phyloP scores from a whole-genome alignment of 2,329 filamentous ascomycete genomes.

The Cadophora luteo-olivacea region DNA sequence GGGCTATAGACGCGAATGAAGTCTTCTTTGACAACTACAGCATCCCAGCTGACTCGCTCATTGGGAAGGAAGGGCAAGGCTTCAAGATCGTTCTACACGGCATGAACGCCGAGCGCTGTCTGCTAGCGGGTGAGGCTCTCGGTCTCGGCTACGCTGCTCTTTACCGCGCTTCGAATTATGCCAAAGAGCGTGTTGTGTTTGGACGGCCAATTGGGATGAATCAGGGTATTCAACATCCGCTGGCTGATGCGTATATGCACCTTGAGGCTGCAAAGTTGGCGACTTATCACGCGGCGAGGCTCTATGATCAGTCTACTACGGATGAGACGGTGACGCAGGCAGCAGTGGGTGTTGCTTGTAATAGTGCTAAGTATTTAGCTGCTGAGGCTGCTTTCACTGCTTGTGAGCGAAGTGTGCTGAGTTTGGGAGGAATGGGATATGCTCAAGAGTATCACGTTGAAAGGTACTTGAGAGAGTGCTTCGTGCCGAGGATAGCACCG shows the following conservation, averaged over 20 bases:
- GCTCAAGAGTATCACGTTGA: conserved; percentile 70
- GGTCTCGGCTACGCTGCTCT: conserved; percentile 79
- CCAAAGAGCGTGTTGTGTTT: conserved; percentile 70
- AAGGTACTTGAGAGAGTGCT: conserved; percentile 67
- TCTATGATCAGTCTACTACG: conserved; percentile 62
- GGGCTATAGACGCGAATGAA: conserved; percentile 84
- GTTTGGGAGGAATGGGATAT: conserved; percentile 70
- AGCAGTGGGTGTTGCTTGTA: conserved; percentile 67
- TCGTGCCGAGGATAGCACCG: conserved; percentile 69
- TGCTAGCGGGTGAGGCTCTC: conserved; percentile 79
- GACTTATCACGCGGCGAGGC: conserved; percentile 67
- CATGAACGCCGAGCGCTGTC: conserved; percentile 80
- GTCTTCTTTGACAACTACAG: conserved; percentile 85
- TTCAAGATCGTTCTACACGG: conserved; percentile 82
- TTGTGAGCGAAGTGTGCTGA: conserved; percentile 65
- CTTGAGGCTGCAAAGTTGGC: conserved; percentile 70
- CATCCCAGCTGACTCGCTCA: conserved; percentile 67
- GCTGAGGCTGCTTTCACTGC: conserved; percentile 68
- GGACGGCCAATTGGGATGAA: conserved; percentile 70
- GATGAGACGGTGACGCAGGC: conserved; percentile 60
- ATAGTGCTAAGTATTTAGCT: conserved; percentile 75
- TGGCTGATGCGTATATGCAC: conserved; percentile 69
- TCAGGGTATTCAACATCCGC: conserved; percentile 68
- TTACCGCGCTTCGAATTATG: conserved; percentile 67
- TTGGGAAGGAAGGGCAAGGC: conserved; percentile 76